A percentile compares a stretch with the other conserved stretches of the same genome.
Evolutionary conservation across 169 alveolate genomes (phyloP).

Genomic region (Toxoplasma gondii): DNA sequence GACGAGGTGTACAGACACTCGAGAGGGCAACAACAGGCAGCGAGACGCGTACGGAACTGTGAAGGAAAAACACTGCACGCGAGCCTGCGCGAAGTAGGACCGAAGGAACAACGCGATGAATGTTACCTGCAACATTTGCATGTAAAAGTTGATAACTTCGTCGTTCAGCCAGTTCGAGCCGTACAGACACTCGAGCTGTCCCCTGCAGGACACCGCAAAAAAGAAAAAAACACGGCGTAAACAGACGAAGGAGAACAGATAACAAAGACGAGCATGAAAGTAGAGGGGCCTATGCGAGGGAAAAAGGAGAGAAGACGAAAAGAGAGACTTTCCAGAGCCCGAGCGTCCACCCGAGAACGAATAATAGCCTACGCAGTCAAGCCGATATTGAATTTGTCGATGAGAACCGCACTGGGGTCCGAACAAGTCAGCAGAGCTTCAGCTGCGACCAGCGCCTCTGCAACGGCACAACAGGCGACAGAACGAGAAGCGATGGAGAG

Average conservation of each 20-base stretch:
- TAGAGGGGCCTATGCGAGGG: background rate
- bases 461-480: too few relatives aligned
- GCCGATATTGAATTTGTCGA: constrained; percentile 8
- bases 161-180: constrained; percentile 90
- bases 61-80: background rate
- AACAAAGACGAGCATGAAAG: constrained; percentile 26
- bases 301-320: background rate
- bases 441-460: background rate
- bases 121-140: constrained; percentile 80
- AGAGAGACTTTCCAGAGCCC: background rate
- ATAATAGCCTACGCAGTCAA: background rate
- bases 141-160: constrained; percentile 88
- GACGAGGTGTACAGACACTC: background rate
- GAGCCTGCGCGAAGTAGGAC: too few relatives aligned
- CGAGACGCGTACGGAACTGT: background rate
- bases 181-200: constrained; percentile 74
- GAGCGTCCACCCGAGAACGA: background rate
- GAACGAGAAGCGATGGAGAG: too few relatives aligned
- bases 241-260: background rate
- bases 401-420: background rate
- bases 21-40: background rate
- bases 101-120: too few relatives aligned
- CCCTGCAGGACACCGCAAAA: constrained; percentile 64
- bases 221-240: too few relatives aligned
- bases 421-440: background rate